Percentiles rank a stretch among this genome's conserved stretches.
Evolutionary conservation across 805 yeast species (phyloP).

Genomic region (Yarrowia yakushimensis): DNA sequence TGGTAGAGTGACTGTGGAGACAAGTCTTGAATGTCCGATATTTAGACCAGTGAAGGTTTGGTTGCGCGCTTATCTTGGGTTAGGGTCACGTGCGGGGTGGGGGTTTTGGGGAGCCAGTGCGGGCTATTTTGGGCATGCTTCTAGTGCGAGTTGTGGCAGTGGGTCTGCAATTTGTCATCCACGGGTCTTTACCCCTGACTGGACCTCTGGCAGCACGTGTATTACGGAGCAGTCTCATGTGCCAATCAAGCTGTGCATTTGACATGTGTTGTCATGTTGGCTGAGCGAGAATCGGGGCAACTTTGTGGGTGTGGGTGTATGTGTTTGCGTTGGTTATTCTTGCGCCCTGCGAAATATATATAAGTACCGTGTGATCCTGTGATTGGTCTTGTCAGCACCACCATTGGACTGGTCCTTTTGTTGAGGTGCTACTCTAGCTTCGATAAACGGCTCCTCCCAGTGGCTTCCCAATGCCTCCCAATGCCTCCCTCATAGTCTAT

Average conservation of each 20-base stretch:
- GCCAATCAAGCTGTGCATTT: not conserved
- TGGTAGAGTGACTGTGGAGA: not conserved
- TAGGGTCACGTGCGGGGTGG: conserved; percentile 21
- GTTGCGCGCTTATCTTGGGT: conserved; percentile 21
- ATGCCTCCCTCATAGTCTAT: not conserved
- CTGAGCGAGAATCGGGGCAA: not conserved
- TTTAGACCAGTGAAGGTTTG: not conserved
- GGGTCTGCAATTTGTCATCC: too few species aligned
- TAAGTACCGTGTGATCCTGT: too few species aligned
- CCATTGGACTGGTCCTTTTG: too few species aligned
- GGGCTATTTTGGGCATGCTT: not conserved
- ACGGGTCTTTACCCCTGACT: too few species aligned
- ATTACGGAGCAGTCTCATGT: not conserved
- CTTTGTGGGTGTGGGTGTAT: not conserved
- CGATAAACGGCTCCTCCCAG: not conserved
- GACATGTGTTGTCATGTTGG: conserved; percentile 12
- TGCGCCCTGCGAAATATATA: too few species aligned
- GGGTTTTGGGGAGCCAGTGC: not conserved
- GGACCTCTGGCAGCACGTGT: not conserved
- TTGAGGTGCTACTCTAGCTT: too few species aligned
- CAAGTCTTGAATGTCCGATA: not conserved
- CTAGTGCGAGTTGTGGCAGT: too few species aligned
- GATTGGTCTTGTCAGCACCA: too few species aligned
- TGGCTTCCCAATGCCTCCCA: not conserved
- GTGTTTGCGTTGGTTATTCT: too few species aligned